These are phyloP conservation scores for Tuber indicum DNA, from an alignment of 495 filamentous ascomycete genomes.

Conservation along the genomic window DNA sequence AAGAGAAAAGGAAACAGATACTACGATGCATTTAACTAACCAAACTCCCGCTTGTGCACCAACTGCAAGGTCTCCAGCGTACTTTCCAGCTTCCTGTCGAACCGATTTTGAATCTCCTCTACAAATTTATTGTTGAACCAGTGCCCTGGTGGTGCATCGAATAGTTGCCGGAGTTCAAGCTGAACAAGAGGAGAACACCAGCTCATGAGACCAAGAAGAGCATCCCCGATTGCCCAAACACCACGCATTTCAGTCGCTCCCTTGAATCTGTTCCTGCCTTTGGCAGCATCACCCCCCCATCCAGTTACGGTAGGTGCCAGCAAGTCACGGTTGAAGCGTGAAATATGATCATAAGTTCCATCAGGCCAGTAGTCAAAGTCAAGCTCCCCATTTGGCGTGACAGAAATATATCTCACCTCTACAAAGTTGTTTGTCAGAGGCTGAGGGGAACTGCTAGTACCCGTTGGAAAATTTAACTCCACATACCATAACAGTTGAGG, in stretches of 20 bases:
- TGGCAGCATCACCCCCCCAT: background rate
- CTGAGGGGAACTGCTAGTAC: no score
- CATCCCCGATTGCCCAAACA: no score
- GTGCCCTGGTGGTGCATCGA: background rate
- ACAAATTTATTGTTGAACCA: background rate
- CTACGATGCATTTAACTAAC: no score
- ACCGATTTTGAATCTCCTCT: background rate
- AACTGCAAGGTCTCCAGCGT: background rate
- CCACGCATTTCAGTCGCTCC: no score
- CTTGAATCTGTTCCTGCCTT: no score
- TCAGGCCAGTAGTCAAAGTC: background rate
- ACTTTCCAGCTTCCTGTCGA: background rate
- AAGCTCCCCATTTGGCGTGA: background rate
- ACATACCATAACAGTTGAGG: background rate
- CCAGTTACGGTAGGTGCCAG: background rate
- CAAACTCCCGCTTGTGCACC: background rate
- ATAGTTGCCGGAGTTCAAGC: background rate
- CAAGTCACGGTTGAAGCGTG: background rate
- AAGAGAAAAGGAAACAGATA: no score
- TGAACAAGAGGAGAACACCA: constrained; percentile 5
- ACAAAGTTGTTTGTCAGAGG: no score
- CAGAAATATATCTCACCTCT: background rate
- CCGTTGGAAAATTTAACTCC: no score
- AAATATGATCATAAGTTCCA: background rate
- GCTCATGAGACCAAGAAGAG: constrained; percentile 2